Evolutionary conservation across 2,329 filamentous ascomycete species (phyloP), one percentile per base, ranked within the genome.

Genomic region (Venturia effusa): DNA sequence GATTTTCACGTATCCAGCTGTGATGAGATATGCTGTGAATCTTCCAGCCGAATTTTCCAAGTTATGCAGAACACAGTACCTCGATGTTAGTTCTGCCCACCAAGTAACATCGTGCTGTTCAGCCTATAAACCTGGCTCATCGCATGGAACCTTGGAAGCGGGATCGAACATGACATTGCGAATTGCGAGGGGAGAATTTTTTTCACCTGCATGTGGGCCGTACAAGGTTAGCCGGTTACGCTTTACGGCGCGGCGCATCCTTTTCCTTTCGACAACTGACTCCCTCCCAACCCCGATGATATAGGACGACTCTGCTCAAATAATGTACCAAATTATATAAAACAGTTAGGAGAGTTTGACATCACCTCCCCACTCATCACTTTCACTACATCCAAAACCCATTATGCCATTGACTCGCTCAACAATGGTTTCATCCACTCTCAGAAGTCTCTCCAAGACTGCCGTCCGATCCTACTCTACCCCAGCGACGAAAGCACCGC

Each of bases 401-500:
- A 64, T 45, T 64, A 76, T 76, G 74, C 68, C 69, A 59, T 67
- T 68, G 51, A 61, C 74, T 63, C 73, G 74, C 41, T 70, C 71
- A 0, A 54, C 69, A 22, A 66, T 67, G 4, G 70, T 72, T 67
- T n/a, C 51, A 22, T 19, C 27, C 15, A 22, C 51, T 34, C 66
- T 74, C 51, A 70, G 71, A 66, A 69, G 70, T 72, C 68, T 72
- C 51, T 67, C 67, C 55, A 72, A 70, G 59, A 66, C 70, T 65
- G 69, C 65, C 68, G 66, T 65, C 66, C 61, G 61, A 39, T 32
- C 48, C 30, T 63, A 63, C 48, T 55, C 45, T 27, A 51, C 61
- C 27, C 51, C 61, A 55, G 45, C 61, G 59, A 54, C 61, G 10
- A 51, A 34, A 27, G 79, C 83, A 24, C 89, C 91, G 60, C 88